These are phyloP conservation scores for Coemansia interrupta DNA, from an alignment of 192 early-diverging fungal genomes.

Conservation along the genomic window DNA sequence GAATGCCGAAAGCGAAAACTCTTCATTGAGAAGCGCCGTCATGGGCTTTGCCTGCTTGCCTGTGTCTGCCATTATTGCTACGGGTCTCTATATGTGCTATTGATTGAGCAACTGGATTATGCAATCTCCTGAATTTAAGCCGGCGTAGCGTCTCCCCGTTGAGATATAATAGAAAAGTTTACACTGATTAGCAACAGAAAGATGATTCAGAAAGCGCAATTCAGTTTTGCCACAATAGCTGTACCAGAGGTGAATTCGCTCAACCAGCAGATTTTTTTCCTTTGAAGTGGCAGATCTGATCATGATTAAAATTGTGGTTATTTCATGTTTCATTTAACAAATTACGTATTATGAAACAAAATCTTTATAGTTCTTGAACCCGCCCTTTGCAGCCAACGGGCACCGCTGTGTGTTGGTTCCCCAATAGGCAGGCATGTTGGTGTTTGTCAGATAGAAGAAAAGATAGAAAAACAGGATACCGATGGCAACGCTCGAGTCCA, in stretches of 20 bases:
- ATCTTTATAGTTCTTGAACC: conserved; percentile 9
- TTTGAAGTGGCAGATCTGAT: too few species aligned
- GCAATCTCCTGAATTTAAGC: background rate
- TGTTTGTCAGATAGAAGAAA: conserved; percentile 12
- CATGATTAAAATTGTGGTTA: too few species aligned
- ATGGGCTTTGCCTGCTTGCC: conserved; percentile 48
- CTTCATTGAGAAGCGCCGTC: conserved; percentile 45
- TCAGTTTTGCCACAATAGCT: too few species aligned
- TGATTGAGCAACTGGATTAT: background rate
- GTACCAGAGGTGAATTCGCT: too few species aligned
- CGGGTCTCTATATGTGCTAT: background rate
- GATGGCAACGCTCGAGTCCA: conserved; percentile 52
- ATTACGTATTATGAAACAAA: background rate
- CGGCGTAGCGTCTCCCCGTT: background rate
- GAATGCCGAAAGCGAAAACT: conserved; percentile 22
- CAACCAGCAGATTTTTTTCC: too few species aligned
- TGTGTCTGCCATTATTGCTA: conserved; percentile 11
- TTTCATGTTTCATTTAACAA: background rate
- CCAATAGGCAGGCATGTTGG: conserved; percentile 8
- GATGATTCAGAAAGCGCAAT: too few species aligned
- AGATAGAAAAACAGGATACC: conserved; percentile 51
- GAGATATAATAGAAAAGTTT: too few species aligned
- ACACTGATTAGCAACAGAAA: too few species aligned
- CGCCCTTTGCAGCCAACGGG: conserved; percentile 10
- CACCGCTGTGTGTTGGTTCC: conserved; percentile 7